Conservation (phyloP, 2,329 filamentous ascomycete species). For the Exophiala spinifera region DNA sequence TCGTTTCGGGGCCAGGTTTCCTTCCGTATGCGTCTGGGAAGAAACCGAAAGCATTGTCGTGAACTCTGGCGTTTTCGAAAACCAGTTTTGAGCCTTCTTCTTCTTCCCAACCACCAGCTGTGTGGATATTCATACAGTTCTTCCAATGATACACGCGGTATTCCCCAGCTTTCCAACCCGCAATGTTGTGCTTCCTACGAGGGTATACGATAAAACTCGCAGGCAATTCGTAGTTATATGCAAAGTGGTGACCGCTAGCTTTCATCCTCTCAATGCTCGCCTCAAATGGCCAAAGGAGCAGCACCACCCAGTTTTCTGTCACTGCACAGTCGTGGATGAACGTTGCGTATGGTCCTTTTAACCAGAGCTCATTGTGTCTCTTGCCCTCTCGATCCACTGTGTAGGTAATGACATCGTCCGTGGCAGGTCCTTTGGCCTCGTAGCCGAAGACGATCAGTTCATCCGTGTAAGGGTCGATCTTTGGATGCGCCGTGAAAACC, state of each 20-base stretch:
- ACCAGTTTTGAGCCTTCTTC: slow-evolving; percentile 5
- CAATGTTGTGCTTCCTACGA: neutral
- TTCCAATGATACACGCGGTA: slow-evolving; percentile 10
- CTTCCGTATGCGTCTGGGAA: slow-evolving; percentile 6
- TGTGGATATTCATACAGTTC: slow-evolving; percentile 13
- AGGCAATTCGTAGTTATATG: slow-evolving; percentile 9
- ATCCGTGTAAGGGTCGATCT: slow-evolving; percentile 42
- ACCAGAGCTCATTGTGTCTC: slow-evolving; percentile 42
- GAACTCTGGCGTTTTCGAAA: slow-evolving; percentile 7
- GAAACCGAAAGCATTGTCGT: slow-evolving; percentile 13
- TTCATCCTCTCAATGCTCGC: slow-evolving; percentile 12
- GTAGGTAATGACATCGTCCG: slow-evolving; percentile 39
- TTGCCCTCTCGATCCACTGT: slow-evolving; percentile 39
- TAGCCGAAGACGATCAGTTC: slow-evolving; percentile 45
- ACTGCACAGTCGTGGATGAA: slow-evolving; percentile 18
- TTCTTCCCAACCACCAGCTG: slow-evolving; percentile 10
- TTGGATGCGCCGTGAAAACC: slow-evolving; percentile 48
- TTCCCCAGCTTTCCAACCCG: slow-evolving; percentile 9
- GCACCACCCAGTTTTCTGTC: slow-evolving; percentile 6
- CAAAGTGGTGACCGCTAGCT: slow-evolving; percentile 11
- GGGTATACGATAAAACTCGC: slow-evolving; percentile 10
- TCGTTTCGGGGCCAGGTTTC: slow-evolving; percentile 2
- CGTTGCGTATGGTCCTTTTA: slow-evolving; percentile 39
- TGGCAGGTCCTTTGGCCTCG: slow-evolving; percentile 34
- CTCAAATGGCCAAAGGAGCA: slow-evolving; percentile 19